Conservation (phyloP, 495 filamentous ascomycete genomes). For the Eremomyces bilateralis region DNA sequence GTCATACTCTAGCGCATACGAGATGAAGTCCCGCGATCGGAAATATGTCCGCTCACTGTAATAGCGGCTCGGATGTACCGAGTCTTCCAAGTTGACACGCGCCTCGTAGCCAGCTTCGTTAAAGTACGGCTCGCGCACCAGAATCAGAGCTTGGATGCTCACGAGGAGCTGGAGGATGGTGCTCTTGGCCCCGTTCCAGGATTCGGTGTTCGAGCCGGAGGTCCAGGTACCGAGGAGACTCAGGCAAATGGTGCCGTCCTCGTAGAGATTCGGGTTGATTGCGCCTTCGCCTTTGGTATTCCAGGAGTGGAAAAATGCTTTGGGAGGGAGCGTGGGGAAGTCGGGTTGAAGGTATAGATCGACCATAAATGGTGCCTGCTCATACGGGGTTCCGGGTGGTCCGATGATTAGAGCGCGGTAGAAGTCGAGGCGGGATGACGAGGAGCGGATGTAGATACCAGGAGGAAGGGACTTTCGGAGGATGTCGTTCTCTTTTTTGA, state of each 20-base stretch:
- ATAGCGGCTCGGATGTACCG: slow-evolving; percentile 23
- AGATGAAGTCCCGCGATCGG: slow-evolving; percentile 29
- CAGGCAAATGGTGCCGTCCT: slow-evolving; percentile 39
- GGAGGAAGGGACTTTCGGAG: slow-evolving; percentile 30
- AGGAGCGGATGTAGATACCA: slow-evolving; percentile 34
- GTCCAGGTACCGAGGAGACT: slow-evolving; percentile 40
- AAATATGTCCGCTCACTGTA: slow-evolving; percentile 36
- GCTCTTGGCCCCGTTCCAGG: slow-evolving; percentile 28
- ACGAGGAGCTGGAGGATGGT: slow-evolving; percentile 38
- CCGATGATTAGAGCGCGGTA: slow-evolving; percentile 36
- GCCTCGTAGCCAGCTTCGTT: slow-evolving; percentile 39
- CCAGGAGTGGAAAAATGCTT: slow-evolving; percentile 36
- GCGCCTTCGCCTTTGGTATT: slow-evolving; percentile 23
- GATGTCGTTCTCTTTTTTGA: slow-evolving; percentile 34
- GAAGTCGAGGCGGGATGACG: slow-evolving; percentile 35
- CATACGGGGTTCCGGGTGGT: slow-evolving; percentile 37
- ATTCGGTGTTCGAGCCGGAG: slow-evolving; percentile 26
- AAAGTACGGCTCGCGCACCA: slow-evolving; percentile 38
- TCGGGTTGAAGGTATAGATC: slow-evolving; percentile 27
- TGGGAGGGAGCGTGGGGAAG: slow-evolving; percentile 29
- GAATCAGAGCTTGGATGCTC: slow-evolving; percentile 35
- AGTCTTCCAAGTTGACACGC: slow-evolving; percentile 22
- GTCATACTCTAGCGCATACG: slow-evolving; percentile 23
- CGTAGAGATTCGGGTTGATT: slow-evolving; percentile 42
- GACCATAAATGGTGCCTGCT: slow-evolving; percentile 36